Conservation (phyloP, 2,329 filamentous ascomycete genomes). For the Penicillium sp. region DNA sequence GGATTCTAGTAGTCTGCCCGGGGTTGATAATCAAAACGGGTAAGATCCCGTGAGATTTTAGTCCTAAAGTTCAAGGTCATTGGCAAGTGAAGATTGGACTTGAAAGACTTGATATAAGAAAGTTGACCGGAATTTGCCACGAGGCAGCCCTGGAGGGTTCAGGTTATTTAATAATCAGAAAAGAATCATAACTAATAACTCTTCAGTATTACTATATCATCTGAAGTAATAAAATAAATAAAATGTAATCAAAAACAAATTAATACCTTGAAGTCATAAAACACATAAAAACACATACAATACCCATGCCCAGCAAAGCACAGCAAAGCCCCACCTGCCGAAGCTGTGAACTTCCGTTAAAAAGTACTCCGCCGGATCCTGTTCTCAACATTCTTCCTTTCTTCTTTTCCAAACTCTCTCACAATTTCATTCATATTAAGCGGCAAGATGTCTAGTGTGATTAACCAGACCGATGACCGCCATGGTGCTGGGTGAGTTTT, state of each 20-base stretch:
- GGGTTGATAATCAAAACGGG: conserved; percentile 1
- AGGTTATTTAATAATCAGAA: background rate
- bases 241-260: background rate
- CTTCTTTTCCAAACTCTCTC: conserved; percentile 7
- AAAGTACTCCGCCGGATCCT: conserved; percentile 35
- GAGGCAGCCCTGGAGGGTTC: background rate
- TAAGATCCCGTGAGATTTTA: background rate
- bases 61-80: background rate
- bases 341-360: conserved; percentile 28
- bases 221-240: background rate
- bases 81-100: background rate
- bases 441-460: conserved; percentile 50
- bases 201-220: background rate
- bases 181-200: background rate
- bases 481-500: conserved; percentile 53
- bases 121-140: background rate
- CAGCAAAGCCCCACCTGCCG: conserved; percentile 19
- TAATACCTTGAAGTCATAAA: conserved; percentile 19
- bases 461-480: conserved; percentile 51
- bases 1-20: background rate
- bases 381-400: conserved; percentile 23
- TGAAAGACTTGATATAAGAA: background rate
- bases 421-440: conserved; percentile 12
- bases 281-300: conserved; percentile 18
- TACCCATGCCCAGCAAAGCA: background rate